Conservation (phyloP, 1,284 basidiomycete genomes). For the Ganoderma leucocontextum region DNA sequence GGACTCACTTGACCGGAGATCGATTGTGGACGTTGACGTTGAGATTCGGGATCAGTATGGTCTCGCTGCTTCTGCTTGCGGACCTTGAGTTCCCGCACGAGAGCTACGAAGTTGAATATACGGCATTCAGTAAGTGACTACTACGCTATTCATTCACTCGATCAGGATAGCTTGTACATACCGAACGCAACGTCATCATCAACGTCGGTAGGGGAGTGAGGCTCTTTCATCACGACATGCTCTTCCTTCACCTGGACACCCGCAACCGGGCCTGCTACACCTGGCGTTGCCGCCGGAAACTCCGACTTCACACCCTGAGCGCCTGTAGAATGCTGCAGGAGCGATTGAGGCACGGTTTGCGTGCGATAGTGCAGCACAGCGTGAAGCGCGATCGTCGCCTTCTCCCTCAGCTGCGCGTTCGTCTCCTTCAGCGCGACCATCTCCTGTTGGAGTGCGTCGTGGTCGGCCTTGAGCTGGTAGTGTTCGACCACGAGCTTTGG, state of each 20-base stretch:
- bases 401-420: constrained; percentile 24
- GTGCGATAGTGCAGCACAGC: background rate
- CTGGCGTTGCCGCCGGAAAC: background rate
- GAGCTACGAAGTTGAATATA: background rate
- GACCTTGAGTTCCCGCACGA: background rate
- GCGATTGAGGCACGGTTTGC: background rate
- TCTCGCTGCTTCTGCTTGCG: background rate
- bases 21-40: background rate
- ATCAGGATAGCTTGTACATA: constrained; percentile 6
- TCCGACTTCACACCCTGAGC: background rate
- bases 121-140: background rate
- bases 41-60: background rate
- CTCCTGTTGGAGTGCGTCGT: constrained; percentile 16
- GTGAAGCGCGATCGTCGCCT: background rate
- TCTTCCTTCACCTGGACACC: constrained; percentile 19
- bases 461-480: constrained; percentile 17
- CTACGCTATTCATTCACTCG: background rate
- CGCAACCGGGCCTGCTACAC: background rate
- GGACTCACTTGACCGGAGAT: background rate
- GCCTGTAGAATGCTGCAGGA: background rate
- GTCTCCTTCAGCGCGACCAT: constrained; percentile 16
- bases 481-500: constrained; percentile 22
- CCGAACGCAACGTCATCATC: constrained; percentile 22
- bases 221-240: background rate
- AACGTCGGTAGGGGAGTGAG: background rate